phyloP scores from a whole-genome alignment of 2,329 filamentous ascomycete genomes.

The Knufia fluminis region DNA sequence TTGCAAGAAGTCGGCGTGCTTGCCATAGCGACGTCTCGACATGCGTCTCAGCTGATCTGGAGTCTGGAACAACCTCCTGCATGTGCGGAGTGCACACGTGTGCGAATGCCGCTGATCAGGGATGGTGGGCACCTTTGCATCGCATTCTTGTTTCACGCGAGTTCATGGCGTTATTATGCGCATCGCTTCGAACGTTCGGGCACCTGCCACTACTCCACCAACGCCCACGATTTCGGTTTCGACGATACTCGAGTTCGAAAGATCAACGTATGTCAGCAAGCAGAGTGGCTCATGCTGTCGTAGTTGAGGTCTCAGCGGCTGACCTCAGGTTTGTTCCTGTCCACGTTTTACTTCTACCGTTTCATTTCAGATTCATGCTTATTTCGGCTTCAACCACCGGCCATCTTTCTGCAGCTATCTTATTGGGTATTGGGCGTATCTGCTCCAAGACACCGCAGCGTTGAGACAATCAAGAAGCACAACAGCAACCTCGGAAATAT shows the following conservation, averaged over 20 bases:
- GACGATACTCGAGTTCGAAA: no score
- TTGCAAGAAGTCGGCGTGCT: no score
- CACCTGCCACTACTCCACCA: background rate
- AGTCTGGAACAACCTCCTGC: no score
- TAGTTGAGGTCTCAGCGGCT: slow-evolving; percentile 5
- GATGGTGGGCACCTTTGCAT: background rate
- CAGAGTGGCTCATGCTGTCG: background rate
- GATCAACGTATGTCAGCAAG: no score
- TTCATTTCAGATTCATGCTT: background rate
- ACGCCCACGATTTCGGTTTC: background rate
- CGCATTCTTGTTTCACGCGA: background rate
- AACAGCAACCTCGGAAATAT: no score
- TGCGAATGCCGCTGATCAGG: background rate
- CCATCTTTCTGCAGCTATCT: background rate
- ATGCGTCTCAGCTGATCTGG: no score
- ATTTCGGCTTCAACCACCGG: background rate
- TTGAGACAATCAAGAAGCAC: no score
- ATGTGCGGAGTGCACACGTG: no score
- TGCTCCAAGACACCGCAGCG: no score
- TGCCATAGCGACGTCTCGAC: no score
- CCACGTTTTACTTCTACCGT: background rate
- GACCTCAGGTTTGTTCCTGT: slow-evolving; percentile 8
- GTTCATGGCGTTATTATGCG: background rate
- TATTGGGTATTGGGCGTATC: background rate
- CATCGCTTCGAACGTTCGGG: background rate